A percentile compares a stretch with the other conserved stretches of the same genome.
Evolutionary conservation across 495 filamentous ascomycete genomes (phyloP).

Genomic region (Xylona heveae): DNA sequence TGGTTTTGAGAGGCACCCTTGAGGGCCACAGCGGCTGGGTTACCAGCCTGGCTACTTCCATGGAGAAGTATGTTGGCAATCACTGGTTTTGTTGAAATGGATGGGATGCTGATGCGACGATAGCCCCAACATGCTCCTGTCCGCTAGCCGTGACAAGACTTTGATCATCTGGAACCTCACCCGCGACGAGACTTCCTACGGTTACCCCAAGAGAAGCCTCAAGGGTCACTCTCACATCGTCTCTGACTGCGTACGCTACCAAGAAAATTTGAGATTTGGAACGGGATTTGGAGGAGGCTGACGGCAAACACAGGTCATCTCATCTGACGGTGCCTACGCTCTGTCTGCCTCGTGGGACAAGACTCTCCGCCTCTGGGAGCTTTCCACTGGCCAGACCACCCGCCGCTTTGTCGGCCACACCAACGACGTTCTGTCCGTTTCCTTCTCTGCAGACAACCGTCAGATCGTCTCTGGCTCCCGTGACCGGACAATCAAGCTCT

Average conservation of each 20-base stretch:
- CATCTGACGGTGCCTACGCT: constrained; percentile 97
- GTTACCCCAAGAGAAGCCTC: constrained; percentile 95
- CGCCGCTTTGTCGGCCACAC: constrained; percentile 97
- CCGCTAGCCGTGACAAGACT: constrained; percentile 89
- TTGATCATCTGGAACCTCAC: constrained; percentile 99
- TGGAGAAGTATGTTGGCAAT: constrained; percentile 71
- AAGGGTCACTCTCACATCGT: constrained; percentile 99
- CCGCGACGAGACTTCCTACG: constrained; percentile 91
- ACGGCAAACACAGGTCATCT: constrained; percentile 65
- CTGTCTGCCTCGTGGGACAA: constrained; percentile 99
- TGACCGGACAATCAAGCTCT: constrained; percentile 98
- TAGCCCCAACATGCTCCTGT: constrained; percentile 99
- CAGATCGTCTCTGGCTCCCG: constrained; percentile 99
- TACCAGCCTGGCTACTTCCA: constrained; percentile 82
- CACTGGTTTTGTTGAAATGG: background rate
- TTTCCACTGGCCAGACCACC: constrained; percentile 86
- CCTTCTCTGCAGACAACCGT: constrained; percentile 99
- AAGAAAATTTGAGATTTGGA: background rate
- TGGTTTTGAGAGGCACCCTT: constrained; percentile 92
- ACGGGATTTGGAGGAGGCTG: background rate
- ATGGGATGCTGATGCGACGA: constrained; percentile 12
- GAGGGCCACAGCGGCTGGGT: constrained; percentile 83
- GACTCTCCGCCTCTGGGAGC: constrained; percentile 98
- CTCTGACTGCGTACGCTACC: constrained; percentile 85
- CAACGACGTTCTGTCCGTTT: constrained; percentile 98